Conservation (phyloP, 2,329 filamentous ascomycete genomes). For the Paraphaeosphaeria sporulosa region DNA sequence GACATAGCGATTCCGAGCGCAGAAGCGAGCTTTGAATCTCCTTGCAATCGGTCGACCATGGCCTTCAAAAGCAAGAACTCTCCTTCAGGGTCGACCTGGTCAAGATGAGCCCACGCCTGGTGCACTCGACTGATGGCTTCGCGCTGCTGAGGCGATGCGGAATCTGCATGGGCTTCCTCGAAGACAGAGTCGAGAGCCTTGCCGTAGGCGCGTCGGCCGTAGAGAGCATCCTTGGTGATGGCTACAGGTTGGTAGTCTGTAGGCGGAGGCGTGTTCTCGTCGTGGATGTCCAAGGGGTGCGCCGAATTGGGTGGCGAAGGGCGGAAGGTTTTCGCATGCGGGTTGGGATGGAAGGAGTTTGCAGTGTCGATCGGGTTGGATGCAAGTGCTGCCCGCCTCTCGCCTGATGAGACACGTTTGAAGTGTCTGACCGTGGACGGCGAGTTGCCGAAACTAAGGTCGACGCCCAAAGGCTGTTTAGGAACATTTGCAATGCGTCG, state of each 20-base stretch:
- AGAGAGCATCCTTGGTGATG: constrained; percentile 76
- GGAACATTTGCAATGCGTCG: constrained; percentile 51
- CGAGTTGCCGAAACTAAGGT: constrained; percentile 92
- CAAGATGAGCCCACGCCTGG: constrained; percentile 84
- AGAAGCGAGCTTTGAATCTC: constrained; percentile 69
- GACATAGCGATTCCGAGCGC: constrained; percentile 51
- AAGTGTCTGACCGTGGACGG: constrained; percentile 93
- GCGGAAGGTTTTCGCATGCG: constrained; percentile 47
- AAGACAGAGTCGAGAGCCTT: constrained; percentile 84
- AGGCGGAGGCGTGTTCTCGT: constrained; percentile 69
- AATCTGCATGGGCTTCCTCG: constrained; percentile 87
- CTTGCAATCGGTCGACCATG: constrained; percentile 75
- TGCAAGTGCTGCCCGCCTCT: constrained; percentile 40
- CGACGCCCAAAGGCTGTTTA: constrained; percentile 83
- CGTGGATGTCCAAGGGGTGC: constrained; percentile 45
- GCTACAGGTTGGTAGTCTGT: constrained; percentile 61
- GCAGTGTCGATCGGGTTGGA: constrained; percentile 37
- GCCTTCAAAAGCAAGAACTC: constrained; percentile 83
- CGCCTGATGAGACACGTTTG: constrained; percentile 79
- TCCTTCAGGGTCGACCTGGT: constrained; percentile 88
- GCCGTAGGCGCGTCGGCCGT: constrained; percentile 82
- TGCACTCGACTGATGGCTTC: constrained; percentile 84
- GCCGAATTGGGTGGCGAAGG: constrained; percentile 44
- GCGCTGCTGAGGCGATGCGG: constrained; percentile 71
- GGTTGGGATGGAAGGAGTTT: constrained; percentile 44